Evolutionary conservation across 139 green algal species (phyloP).

Genomic region (Volvox reticuliferus): DNA sequence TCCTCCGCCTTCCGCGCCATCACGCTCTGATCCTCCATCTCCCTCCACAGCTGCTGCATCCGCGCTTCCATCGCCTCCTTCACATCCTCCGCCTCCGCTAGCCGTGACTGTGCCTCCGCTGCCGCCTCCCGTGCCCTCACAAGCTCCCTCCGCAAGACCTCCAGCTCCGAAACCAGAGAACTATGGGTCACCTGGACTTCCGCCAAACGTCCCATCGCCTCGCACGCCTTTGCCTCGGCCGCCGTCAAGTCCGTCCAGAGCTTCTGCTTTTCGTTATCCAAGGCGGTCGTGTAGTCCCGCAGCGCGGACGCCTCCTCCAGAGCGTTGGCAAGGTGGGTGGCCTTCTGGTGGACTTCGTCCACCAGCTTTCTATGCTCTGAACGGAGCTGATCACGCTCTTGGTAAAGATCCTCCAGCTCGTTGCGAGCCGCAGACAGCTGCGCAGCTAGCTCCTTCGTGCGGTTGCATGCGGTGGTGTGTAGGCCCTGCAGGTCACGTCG

Average conservation of each 20-base stretch:
- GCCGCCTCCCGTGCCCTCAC: background rate
- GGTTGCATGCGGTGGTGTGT: background rate
- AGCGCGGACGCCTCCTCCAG: background rate
- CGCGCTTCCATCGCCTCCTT: background rate
- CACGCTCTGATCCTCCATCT: slow-evolving; percentile 3
- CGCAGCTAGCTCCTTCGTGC: background rate
- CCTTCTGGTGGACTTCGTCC: background rate
- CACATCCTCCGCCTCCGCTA: background rate
- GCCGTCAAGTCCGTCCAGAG: background rate
- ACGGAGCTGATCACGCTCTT: background rate
- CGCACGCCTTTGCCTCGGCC: background rate
- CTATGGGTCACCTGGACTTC: background rate
- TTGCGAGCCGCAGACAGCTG: background rate
- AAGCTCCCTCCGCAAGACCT: background rate
- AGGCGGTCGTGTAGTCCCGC: background rate
- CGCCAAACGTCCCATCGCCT: no score
- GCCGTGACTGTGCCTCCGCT: background rate
- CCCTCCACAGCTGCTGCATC: background rate
- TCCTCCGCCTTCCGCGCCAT: slow-evolving; percentile 1
- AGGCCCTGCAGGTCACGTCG: background rate
- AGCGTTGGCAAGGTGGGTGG: background rate
- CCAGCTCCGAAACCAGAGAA: background rate
- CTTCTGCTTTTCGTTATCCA: background rate
- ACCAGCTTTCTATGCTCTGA: background rate
- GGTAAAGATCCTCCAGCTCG: background rate